Conservation (phyloP, 106 monocot species). For the Dioscorea zingiberensis region DNA sequence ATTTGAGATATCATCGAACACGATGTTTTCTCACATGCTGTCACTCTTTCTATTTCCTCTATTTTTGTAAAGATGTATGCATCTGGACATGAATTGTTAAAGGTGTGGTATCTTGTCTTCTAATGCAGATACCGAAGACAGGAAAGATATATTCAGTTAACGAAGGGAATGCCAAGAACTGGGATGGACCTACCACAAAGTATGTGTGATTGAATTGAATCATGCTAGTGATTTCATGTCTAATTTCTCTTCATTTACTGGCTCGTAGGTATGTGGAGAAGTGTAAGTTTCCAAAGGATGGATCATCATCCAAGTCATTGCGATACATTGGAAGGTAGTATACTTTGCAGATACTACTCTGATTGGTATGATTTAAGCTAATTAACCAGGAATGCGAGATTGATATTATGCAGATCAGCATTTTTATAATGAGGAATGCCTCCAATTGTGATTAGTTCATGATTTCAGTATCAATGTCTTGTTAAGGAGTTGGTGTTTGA, state of each 20-base stretch:
- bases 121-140: conserved; percentile 80
- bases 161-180: conserved; percentile 98
- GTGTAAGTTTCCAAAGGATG: conserved; percentile 91
- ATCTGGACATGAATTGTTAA: no score
- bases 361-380: no score
- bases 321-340: conserved; percentile 95
- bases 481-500: no score
- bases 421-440: no score
- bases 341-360: neutral
- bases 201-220: conserved; percentile 20
- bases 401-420: no score
- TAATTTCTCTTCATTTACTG: conserved; percentile 4
- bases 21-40: no score
- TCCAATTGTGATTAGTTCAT: no score
- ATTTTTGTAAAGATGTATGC: no score
- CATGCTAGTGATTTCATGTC: neutral
- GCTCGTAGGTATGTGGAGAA: conserved; percentile 72
- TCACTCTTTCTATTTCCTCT: no score
- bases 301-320: conserved; percentile 81
- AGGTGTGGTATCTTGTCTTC: neutral
- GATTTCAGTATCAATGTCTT: no score
- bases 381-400: no score
- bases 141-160: conserved; percentile 98
- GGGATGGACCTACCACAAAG: conserved; percentile 90
- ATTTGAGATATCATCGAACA: no score